Percentiles rank a stretch among this genome's conserved stretches.
These are phyloP conservation scores for Tolypocladium inflatum DNA, from an alignment of 2,329 filamentous ascomycete genomes.

Conservation along the genomic window DNA sequence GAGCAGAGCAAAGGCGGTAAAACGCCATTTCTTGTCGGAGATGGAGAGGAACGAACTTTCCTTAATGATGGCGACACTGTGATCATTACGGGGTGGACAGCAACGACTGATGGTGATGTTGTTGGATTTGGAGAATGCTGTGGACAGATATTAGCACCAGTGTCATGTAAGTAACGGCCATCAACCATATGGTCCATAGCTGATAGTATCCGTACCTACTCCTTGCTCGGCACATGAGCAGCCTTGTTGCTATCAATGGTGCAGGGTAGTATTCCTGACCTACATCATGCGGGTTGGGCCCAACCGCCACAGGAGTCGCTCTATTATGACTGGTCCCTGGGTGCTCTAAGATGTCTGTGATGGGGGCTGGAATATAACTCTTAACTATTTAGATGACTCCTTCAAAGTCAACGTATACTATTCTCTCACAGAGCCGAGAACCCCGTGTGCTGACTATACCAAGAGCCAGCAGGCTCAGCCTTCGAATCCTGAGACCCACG, in stretches of 20 bases:
- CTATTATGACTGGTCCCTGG: too few relatives aligned
- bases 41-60: slow-evolving; percentile 60
- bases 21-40: slow-evolving; percentile 46
- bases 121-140: slow-evolving; percentile 1
- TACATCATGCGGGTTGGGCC: background rate
- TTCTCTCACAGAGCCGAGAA: too few relatives aligned
- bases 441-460: too few relatives aligned
- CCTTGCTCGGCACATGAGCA: background rate
- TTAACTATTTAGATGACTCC: too few relatives aligned
- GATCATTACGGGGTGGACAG: slow-evolving; percentile 52
- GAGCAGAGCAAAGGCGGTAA: slow-evolving; percentile 67
- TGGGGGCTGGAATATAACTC: too few relatives aligned
- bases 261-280: background rate
- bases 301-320: too few relatives aligned
- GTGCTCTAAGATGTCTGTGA: too few relatives aligned
- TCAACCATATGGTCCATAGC: background rate
- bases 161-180: background rate
- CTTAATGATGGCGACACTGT: slow-evolving; percentile 66
- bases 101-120: background rate
- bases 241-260: background rate
- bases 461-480: too few relatives aligned
- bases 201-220: background rate
- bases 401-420: too few relatives aligned
- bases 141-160: background rate
- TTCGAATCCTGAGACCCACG: too few relatives aligned